Base-by-base conservation (phyloP, 129 eudicot species). In the Escallonia herrerae region DNA sequence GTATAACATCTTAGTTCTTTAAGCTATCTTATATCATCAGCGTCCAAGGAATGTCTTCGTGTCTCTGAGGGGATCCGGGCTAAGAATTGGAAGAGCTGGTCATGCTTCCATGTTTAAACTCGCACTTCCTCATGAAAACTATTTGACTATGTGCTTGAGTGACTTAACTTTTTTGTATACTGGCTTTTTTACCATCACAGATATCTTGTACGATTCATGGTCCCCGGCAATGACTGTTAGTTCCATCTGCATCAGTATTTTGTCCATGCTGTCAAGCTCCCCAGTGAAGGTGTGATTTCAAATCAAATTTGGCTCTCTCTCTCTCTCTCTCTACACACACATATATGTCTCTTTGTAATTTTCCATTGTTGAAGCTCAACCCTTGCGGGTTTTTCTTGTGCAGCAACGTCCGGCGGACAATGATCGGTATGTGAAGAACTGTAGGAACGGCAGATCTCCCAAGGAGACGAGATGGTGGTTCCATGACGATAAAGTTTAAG, bases 391-490 rank as follows among this genome's bases (percentile, higher is more conserved):
- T 43, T 56, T 7, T 56, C 37, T 60, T 47, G 10, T 56, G 66
- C 97, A 91, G 96, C 86, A 87, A 85, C 87, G 86, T 3, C 97
- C 97, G 3, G 83, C 86, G 8, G 97, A 91, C 65, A 90, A 91
- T 60, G 96, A 87, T 65, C 86, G 97, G 22, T 91, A 91, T 7
- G 96, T 91, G 81, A 91, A 81, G 89, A 91, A 87, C 70, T 91
- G 97, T 69, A 84, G 77, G 66, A 90, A 90, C 8, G 97, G 97
- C 3, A 83, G 97, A 76, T 91, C 96, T 69, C 97, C 97, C 0
- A 91, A 91, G 83, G 97, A 91, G 80, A 91, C 97, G 12, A 87
- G 96, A 76, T 91, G 97, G 97, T 91, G 97, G 97, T 91, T 91
- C 79, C 97, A 91, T 63, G 97, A 91, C 8, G 96, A 91, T 74